Evolutionary conservation across 192 early-diverging fungal genomes (phyloP).

Genomic region (Kickxella alabastrina): DNA sequence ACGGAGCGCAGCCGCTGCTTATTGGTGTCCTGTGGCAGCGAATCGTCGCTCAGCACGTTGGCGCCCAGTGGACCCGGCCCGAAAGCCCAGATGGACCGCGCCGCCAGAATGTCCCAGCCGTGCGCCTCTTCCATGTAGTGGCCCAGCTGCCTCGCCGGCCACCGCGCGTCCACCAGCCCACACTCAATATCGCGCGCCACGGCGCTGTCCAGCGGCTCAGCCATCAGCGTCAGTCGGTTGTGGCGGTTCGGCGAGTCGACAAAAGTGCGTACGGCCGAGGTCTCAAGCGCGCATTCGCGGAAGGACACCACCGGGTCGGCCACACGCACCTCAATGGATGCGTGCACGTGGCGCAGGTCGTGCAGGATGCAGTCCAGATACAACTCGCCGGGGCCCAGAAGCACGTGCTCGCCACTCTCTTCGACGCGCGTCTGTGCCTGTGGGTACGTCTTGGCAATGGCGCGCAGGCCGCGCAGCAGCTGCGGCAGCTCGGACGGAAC

Average conservation of each 20-base stretch:
- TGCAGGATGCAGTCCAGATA: constrained; percentile 96
- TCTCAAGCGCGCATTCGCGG: constrained; percentile 93
- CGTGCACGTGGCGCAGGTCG: constrained; percentile 87
- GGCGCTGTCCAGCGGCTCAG: constrained; percentile 88
- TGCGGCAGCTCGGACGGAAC: constrained; percentile 97
- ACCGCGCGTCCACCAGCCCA: constrained; percentile 63
- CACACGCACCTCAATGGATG: constrained; percentile 98
- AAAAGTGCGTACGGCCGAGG: constrained; percentile 90
- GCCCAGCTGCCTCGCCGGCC: constrained; percentile 71
- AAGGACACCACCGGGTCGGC: constrained; percentile 95
- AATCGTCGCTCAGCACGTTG: constrained; percentile 93
- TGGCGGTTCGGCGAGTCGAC: constrained; percentile 99
- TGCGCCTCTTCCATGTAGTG: constrained; percentile 82
- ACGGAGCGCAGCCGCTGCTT: constrained; percentile 74
- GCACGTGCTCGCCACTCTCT: constrained; percentile 95
- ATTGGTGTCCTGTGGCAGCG: constrained; percentile 85
- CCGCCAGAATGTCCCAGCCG: constrained; percentile 90
- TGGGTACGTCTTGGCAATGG: constrained; percentile 93
- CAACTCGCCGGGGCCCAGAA: constrained; percentile 92
- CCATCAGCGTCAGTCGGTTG: constrained; percentile 94
- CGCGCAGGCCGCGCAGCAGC: constrained; percentile 95
- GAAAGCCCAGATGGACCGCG: constrained; percentile 97
- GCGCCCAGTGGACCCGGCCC: constrained; percentile 88
- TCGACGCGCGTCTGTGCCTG: constrained; percentile 87
- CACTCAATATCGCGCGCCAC: constrained; percentile 92